Conservation (phyloP, 345 rosid genomes). For the Hevea brasiliensis region DNA sequence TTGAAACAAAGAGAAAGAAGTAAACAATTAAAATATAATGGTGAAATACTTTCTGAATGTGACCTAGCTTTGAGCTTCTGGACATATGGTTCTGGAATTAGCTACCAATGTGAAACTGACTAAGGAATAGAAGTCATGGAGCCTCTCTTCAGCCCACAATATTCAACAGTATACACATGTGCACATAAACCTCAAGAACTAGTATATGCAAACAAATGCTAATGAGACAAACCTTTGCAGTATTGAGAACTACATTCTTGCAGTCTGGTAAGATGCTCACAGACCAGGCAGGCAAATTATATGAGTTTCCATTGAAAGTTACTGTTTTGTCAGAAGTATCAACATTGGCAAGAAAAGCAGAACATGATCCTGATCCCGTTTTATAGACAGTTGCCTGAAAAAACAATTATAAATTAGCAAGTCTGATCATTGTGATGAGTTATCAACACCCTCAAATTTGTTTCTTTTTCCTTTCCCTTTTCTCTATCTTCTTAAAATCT, state of each 20-base stretch:
- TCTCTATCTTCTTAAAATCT: not conserved
- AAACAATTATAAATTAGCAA: not conserved
- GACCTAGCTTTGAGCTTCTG: not conserved
- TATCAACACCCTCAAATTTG: not conserved
- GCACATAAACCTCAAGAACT: conserved; percentile 4
- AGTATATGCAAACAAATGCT: not conserved
- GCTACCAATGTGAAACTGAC: not conserved
- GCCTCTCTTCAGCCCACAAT: conserved; percentile 1
- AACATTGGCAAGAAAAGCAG: conserved; percentile 84
- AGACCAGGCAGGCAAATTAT: conserved; percentile 88
- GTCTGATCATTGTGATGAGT: not conserved
- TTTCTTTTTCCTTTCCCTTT: not conserved
- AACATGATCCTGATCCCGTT: conserved; percentile 62
- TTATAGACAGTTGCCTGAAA: conserved; percentile 76
- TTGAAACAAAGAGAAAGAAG: too few relatives aligned
- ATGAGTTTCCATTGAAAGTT: conserved; percentile 66
- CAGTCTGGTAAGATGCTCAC: conserved; percentile 98
- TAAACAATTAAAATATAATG: too few relatives aligned
- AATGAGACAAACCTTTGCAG: conserved; percentile 73
- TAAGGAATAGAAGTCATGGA: not conserved
- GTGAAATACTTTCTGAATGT: too few relatives aligned
- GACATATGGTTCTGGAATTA: not conserved
- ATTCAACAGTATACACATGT: not conserved
- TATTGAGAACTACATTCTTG: conserved; percentile 79
- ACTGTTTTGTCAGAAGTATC: conserved; percentile 65